A percentile compares a stretch with the other conserved stretches of the same genome.
Conservation (phyloP, 2,329 filamentous ascomycete genomes). For the Curvularia verruculosa region DNA sequence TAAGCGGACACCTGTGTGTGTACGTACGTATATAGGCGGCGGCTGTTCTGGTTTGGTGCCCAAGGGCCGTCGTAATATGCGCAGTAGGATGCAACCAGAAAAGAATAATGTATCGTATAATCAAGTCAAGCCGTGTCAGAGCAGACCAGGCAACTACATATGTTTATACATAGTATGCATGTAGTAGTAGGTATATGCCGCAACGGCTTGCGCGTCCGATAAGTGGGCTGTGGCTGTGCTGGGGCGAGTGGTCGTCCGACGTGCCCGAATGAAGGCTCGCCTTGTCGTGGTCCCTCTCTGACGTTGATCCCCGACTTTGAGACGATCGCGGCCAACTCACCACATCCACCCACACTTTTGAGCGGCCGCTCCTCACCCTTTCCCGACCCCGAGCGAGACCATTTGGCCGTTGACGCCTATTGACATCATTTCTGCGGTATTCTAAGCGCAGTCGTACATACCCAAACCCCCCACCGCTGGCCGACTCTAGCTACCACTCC, state of each 20-base stretch:
- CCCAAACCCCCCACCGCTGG: conserved; percentile 17
- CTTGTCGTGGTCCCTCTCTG: conserved; percentile 9
- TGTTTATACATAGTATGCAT: not conserved
- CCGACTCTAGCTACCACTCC: conserved; percentile 18
- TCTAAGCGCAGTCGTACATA: conserved; percentile 13
- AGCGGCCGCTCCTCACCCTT: conserved; percentile 15
- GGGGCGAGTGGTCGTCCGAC: conserved; percentile 16
- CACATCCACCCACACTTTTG: conserved; percentile 15
- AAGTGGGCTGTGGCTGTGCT: conserved; percentile 25
- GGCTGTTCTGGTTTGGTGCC: conserved; percentile 5
- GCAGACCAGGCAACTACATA: not conserved
- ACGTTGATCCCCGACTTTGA: conserved; percentile 13
- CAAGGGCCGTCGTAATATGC: not conserved
- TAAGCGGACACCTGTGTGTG: conserved; percentile 17
- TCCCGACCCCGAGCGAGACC: not conserved
- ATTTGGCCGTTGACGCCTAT: conserved; percentile 9
- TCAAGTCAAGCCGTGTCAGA: not conserved
- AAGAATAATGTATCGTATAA: not conserved
- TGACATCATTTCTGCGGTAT: conserved; percentile 2
- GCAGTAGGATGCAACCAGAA: not conserved
- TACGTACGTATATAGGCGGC: conserved; percentile 15
- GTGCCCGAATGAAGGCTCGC: conserved; percentile 12
- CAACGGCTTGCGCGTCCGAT: conserved; percentile 13
- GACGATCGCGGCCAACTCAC: conserved; percentile 10
- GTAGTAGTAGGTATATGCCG: too few relatives aligned